Evolutionary conservation across 1,139 yeast genomes (phyloP).

Genomic region (Candida smagusa): DNA sequence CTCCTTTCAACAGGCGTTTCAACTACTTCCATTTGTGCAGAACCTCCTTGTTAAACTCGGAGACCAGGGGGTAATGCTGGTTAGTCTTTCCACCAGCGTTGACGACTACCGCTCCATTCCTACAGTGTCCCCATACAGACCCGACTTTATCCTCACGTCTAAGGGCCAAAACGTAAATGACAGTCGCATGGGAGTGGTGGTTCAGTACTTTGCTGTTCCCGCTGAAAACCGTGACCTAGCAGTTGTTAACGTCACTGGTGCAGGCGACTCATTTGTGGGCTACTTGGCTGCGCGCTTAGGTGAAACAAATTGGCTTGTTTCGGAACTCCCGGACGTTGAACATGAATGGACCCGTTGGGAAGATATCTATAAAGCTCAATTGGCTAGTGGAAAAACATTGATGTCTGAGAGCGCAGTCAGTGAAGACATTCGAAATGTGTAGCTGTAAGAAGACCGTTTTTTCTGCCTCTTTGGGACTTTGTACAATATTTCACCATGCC

Average conservation of each 20-base stretch:
- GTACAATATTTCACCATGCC: too few relatives aligned
- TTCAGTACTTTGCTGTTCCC: constrained; percentile 64
- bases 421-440: constrained; percentile 9
- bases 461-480: too few relatives aligned
- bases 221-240: constrained; percentile 24
- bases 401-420: constrained; percentile 28
- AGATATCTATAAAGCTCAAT: constrained; percentile 45
- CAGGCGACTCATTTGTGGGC: constrained; percentile 72
- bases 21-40: constrained; percentile 71
- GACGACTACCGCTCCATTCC: constrained; percentile 34
- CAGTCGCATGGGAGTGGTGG: constrained; percentile 44
- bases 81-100: constrained; percentile 32
- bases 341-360: constrained; percentile 34
- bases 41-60: constrained; percentile 68
- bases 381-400: constrained; percentile 52
- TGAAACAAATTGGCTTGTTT: constrained; percentile 21
- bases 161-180: constrained; percentile 11
- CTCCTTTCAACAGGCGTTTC: constrained; percentile 63
- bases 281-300: constrained; percentile 32
- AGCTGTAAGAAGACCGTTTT: neutral
- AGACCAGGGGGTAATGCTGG: constrained; percentile 53
- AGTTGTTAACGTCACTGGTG: constrained; percentile 61
- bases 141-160: constrained; percentile 18
- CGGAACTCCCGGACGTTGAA: constrained; percentile 23
- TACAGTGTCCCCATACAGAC: constrained; percentile 31